Base-by-base conservation (phyloP, 2,329 filamentous ascomycete genomes). In the Fusarium sp. region DNA sequence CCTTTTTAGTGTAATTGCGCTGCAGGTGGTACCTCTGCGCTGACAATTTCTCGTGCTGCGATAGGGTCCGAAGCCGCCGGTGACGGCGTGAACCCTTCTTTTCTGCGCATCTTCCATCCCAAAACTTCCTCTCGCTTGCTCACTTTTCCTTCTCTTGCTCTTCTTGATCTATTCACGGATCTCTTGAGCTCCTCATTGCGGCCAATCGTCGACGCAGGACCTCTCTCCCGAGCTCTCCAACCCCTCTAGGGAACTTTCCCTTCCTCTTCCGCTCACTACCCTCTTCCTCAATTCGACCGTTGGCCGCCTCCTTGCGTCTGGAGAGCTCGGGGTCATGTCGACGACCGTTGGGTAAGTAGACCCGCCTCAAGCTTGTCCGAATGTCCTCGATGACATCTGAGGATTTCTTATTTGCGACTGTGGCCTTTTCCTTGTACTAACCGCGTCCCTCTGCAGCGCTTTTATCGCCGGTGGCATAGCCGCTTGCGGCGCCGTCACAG, bases 401-500 rank as follows among this genome's bases (percentile, higher is more conserved):
- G 13, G 38, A 23, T 34, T 31, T 49, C 33, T 55, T 44, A 58
- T 72, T 51, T 73, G 62, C 10, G 9, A 56, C 56, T 40, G 23
- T 38, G 6, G 11, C 31, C n/a, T 31, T 16, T 34, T 46, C 25
- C 49, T 18, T 38, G 25, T 42, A 57, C 64, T 69, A 54, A 74
- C 57, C 38, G 13, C 6, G 42, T 29, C 13, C 16, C 8, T 46
- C 56, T 64, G 25, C 74, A 89, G 94, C 73, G 93, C 93, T 67
- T 99, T 99, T 84, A 89, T 98, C 76, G 95, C 96, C 62, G 96
- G 96, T 79, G 96, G 96, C 78, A 92, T 99, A 77, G 96, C 96
- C 78, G 96, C 96, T 71, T 98, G 95, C 82, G 96, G 96, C 77
- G 96, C 96, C 71, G 96, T 99, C 62, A 98, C 95, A 40, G 94